Conservation (phyloP, 2,329 filamentous ascomycete genomes). For the Onygenales sp. region DNA sequence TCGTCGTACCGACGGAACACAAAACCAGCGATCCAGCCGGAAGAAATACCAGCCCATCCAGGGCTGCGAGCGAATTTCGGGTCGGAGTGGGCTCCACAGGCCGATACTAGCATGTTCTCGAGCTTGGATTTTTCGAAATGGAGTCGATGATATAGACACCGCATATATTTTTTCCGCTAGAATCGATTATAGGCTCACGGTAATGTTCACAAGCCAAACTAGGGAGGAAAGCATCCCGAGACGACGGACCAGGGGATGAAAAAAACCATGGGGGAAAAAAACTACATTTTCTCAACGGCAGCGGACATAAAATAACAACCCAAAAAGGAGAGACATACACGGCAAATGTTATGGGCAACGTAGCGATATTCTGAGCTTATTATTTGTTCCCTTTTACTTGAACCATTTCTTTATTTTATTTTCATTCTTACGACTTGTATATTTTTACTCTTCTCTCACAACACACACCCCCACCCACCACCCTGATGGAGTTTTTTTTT, state of each 20-base stretch:
- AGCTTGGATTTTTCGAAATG: constrained; percentile 36
- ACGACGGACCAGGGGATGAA: background rate
- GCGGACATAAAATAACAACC: no score
- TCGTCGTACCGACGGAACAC: constrained; percentile 26
- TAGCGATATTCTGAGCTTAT: background rate
- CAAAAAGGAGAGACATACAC: background rate
- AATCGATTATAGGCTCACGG: no score
- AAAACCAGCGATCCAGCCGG: constrained; percentile 25
- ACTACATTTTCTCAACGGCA: no score
- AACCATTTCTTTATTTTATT: background rate
- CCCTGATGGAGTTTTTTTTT: no score
- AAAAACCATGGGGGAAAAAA: background rate
- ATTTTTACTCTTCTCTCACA: no score
- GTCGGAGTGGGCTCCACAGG: constrained; percentile 28
- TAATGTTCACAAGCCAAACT: no score
- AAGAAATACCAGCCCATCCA: constrained; percentile 25
- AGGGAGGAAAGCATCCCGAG: background rate
- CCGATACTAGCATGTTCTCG: constrained; percentile 29
- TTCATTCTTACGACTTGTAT: background rate
- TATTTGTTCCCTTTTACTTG: background rate
- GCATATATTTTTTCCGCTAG: no score
- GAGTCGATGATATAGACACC: constrained; percentile 19
- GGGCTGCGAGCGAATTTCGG: constrained; percentile 25
- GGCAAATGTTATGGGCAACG: background rate
- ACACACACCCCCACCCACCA: no score